Base-by-base conservation (phyloP, 2,329 filamentous ascomycete genomes). In the Pseudogymnoascus sp. region DNA sequence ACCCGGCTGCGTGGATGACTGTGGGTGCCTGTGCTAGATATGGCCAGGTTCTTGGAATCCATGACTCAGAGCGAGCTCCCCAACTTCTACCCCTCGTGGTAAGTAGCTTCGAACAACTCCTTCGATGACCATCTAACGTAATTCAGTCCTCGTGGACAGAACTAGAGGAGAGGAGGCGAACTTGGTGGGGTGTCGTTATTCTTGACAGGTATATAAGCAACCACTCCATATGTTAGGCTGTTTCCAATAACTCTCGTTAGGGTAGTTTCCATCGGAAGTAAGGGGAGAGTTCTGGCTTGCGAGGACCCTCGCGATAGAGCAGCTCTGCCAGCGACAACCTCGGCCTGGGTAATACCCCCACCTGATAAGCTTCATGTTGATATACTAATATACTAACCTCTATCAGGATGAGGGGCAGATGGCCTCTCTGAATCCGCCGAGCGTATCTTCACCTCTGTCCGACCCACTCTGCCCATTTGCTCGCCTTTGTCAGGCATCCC, bases 1-100 rank as follows among this genome's bases (percentile, higher is more conserved):
- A 81, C 64, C 79, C 80, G 3, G 76, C 78, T 9, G 78, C 78
- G 12, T 82, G 77, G 72, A 76, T 81, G 69, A 76, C 77, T 1
- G 72, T 79, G 5, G 79, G 76, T 1, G 71, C 72, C 67, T 79
- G 77, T 67, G 72, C 76, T 18, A 70, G 78, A 61, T 78, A 80
- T 65, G 74, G 74, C 7, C 75, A 78, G 42, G 72, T 79, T 9
- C 69, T 81, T n/a, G 78, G 77, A 1, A 67, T 81, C 18, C 76
- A 74, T 65, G 68, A 71, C 5, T 69, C 71, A 7, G 69, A 71
- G 48, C 70, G 72, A n/a, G 71, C 73, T 21, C 72, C 71, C 31
- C 65, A 72, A 58, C 69, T 79, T 48, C 67, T 81, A 4, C 74
- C 73, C 6, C 68, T 69, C 25, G 67, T 71, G 33, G 73, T 76